Evolutionary conservation across 371 early-diverging fungal genomes (phyloP).

Genomic region (Mortierella sp.): DNA sequence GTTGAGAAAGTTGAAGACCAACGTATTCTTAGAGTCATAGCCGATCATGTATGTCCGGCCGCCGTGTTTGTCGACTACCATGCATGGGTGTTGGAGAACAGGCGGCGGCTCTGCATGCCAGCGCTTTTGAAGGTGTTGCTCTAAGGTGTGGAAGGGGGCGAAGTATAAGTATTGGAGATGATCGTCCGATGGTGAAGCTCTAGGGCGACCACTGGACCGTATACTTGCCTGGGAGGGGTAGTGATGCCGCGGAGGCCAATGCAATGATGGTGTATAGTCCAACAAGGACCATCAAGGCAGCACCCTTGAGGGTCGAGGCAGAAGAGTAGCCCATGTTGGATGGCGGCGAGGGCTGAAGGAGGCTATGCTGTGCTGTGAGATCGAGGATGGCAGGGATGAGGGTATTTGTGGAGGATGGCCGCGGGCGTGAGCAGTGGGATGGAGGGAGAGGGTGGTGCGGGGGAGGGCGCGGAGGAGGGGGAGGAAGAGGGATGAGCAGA

Average conservation of each 20-base stretch:
- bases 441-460: no score
- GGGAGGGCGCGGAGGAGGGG: no score
- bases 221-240: slow-evolving; percentile 5
- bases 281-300: not conserved
- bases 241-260: slow-evolving; percentile 6
- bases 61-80: slow-evolving; percentile 27
- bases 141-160: not conserved
- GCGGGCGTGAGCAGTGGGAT: no score
- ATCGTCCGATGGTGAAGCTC: no score
- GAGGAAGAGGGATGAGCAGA: no score
- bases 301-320: slow-evolving; percentile 3
- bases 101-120: slow-evolving; percentile 48
- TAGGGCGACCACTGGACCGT: no score
- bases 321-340: slow-evolving; percentile 1
- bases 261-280: not conserved
- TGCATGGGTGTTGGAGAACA: slow-evolving; percentile 31
- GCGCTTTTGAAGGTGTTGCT: slow-evolving; percentile 20
- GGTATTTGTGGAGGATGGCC: no score
- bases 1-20: slow-evolving; percentile 39
- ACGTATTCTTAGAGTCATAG: slow-evolving; percentile 30
- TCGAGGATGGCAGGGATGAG: not conserved
- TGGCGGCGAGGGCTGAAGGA: no score
- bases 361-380: not conserved
- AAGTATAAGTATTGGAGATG: not conserved
- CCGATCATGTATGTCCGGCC: slow-evolving; percentile 48